phyloP scores from a whole-genome alignment of 1,139 yeast species.

The Sporopachydermia cereana region DNA sequence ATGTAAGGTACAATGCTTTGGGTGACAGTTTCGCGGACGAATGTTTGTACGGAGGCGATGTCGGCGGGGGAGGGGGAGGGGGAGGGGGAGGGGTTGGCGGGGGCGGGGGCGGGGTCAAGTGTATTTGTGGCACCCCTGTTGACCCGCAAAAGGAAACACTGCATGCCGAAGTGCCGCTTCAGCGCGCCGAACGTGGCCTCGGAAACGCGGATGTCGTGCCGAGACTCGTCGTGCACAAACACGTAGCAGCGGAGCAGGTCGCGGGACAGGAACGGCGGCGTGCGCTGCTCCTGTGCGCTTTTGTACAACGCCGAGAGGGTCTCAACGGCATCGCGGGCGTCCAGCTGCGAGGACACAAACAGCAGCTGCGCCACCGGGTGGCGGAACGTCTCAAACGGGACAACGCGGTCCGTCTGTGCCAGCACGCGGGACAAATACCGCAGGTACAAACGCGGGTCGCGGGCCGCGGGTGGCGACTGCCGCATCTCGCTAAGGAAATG shows the following conservation, averaged over 20 bases:
- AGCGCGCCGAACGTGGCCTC: constrained; percentile 22
- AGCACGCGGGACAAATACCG: constrained; percentile 50
- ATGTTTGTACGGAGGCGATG: constrained; percentile 30
- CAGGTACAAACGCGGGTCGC: constrained; percentile 31
- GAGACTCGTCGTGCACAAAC: constrained; percentile 26
- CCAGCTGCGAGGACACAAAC: constrained; percentile 38
- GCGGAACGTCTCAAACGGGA: constrained; percentile 80
- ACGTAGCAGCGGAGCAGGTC: constrained; percentile 28
- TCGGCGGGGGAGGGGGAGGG: constrained; percentile 22
- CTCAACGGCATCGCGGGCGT: constrained; percentile 36
- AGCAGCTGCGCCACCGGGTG: constrained; percentile 80
- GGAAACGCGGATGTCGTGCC: constrained; percentile 21
- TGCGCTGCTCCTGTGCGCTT: constrained; percentile 19
- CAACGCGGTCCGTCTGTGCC: constrained; percentile 42
- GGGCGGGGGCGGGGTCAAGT: no score
- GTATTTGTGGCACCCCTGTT: no score
- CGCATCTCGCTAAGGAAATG: no score
- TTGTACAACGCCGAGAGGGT: constrained; percentile 27
- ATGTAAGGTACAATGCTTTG: constrained; percentile 61
- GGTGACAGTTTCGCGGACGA: constrained; percentile 42
- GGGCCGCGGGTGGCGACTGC: neutral
- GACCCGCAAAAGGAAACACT: constrained; percentile 23
- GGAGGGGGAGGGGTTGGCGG: no score
- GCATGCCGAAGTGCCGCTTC: constrained; percentile 24
- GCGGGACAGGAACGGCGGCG: constrained; percentile 24